Base-by-base conservation (phyloP, 345 rosid genomes). In the Toxicodendron radicans region DNA sequence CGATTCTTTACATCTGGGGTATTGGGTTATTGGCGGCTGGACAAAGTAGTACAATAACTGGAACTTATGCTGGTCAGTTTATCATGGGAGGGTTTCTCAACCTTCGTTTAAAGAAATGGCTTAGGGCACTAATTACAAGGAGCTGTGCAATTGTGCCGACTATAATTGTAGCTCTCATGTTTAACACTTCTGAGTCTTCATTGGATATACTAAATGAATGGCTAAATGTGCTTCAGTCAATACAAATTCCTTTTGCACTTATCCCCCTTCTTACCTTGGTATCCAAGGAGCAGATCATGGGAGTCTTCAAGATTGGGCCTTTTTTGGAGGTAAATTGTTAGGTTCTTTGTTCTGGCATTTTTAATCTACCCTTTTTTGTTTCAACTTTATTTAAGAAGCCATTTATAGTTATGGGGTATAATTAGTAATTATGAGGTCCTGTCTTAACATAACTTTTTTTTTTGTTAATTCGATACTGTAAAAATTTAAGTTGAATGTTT, bases 1-100 rank as follows among this genome's bases (percentile, higher is more conserved):
- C 97, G 2, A 90, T 92, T 79, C 90, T 91, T 60, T 91, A 92
- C 66, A 91, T 95, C 16, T 92, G 97, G 99, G 97, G 99, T 58
- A 83, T 95, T n/a, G 99, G 99, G 3, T 81, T 95, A 83, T 79
- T 91, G 78, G 99, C 99, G 4, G 99, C 97, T 24, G 97, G 97
- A 73, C 97, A 95, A 69, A 95, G 97, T 76, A 92, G 99, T 74
- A 95, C 97, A 12, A 92, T 95, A 75, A 95, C 99, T 0, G 97
- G 99, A 57, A 95, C 99, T 20, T 92, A 95, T 65, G 97, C 99
- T 10, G 97, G 99, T 17, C 99, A 92, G 85, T 95, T 95, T 79
- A 92, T 95, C 69, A 95, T 92, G 99, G 99, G 94, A 13, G 97
- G 97, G 30, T 92, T 94, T 78, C 89, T 95, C 58, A 88, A 92